Evolutionary conservation across 805 yeast species (phyloP), one percentile per base, ranked within the genome.

Genomic region (Ogataea paradorogensis): DNA sequence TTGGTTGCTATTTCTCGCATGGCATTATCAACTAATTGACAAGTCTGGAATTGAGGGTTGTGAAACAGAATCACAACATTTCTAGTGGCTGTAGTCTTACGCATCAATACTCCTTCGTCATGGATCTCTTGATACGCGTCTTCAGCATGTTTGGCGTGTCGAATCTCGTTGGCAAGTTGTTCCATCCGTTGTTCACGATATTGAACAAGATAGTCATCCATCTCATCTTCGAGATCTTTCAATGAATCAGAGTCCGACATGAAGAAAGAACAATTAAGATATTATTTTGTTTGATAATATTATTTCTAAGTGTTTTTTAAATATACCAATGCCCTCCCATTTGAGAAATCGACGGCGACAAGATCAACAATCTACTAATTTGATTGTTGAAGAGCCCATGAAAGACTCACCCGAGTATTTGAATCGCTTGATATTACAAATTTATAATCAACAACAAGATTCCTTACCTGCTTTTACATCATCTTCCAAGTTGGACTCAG

Each of bases 101-200:
- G 70, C 64, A 85, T 70, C 20, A 84, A 62, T 33, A 70, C 72
- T 41, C 76, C 76, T 56, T 85, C 95, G 24, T 70, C 69, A 1
- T 55, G 52, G 82, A 51, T 65, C 65, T 3, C 74, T 71, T 8
- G 63, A 60, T 27, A 61, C 40, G 59, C 32, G 65, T 60, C n/a
- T 48, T 57, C 27, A 3, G 51, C 45, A 5, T 57, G 40, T 31
- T 57, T 60, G 23, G 69, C 59, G 43, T 54, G 53, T 44, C 60
- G 68, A 63, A 60, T 64, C 55, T 73, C 73, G 23, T 57, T 51
- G 1, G 74, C 65, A 24, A 83, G 61, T 49, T 83, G 78, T 40
- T 78, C 73, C 35, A 84, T 63, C 24, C 95, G 65, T 48, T 69
- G 68, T 51, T 82, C 91, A 58, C 93, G 66, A 52, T 80, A 82